These are phyloP conservation scores for Suhomyces kunorum DNA, from an alignment of 1,139 yeast genomes.

Conservation along the genomic window DNA sequence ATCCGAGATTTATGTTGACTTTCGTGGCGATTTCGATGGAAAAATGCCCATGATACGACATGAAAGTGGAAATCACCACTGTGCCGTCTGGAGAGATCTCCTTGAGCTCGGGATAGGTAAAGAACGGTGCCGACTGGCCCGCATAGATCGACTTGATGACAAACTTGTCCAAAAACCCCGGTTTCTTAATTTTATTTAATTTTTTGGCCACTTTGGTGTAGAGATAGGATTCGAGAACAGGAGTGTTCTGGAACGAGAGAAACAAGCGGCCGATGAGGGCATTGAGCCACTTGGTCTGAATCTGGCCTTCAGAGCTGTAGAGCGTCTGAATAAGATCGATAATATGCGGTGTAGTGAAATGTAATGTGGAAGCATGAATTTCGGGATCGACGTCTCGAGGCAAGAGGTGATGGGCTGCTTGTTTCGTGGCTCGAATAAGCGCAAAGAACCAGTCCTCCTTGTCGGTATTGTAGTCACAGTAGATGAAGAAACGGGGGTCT, in stretches of 20 bases:
- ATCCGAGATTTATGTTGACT: constrained; percentile 69
- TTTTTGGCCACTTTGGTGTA: constrained; percentile 65
- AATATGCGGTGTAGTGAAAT: constrained; percentile 70
- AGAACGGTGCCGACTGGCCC: constrained; percentile 78
- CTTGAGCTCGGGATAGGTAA: constrained; percentile 69
- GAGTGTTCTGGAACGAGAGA: constrained; percentile 72
- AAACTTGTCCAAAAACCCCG: constrained; percentile 84
- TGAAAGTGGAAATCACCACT: constrained; percentile 58
- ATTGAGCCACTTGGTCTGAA: constrained; percentile 87
- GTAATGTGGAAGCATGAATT: constrained; percentile 69
- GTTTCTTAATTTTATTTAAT: constrained; percentile 75
- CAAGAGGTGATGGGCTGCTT: constrained; percentile 27
- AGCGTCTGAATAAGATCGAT: constrained; percentile 71
- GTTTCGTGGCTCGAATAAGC: constrained; percentile 73
- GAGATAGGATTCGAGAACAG: constrained; percentile 57
- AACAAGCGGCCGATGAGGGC: constrained; percentile 83
- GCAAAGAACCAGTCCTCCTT: constrained; percentile 95
- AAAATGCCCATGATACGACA: constrained; percentile 72
- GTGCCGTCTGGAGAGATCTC: constrained; percentile 83
- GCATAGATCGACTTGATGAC: constrained; percentile 70
- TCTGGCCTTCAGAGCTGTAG: constrained; percentile 79
- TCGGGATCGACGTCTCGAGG: constrained; percentile 28
- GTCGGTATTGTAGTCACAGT: constrained; percentile 72
- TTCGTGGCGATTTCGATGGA: constrained; percentile 79
- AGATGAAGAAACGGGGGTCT: constrained; percentile 56